Base-by-base conservation (phyloP, 1,284 basidiomycete genomes). In the Tilletia caries region DNA sequence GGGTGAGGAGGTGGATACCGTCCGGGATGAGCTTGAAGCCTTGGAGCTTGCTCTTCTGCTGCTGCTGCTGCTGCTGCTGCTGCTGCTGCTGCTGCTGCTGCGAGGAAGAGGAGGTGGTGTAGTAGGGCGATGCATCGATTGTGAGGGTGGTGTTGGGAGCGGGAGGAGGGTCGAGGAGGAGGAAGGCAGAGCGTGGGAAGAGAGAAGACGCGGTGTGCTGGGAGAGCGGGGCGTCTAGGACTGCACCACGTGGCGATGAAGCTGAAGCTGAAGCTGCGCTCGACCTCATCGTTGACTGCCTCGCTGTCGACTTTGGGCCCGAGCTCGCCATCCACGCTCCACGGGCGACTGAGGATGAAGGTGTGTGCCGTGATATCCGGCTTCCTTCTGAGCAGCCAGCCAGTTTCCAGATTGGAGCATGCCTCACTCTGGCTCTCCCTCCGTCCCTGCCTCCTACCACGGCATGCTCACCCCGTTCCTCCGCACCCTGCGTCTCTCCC, bases 1-100 rank as follows among this genome's bases (percentile, higher is more conserved):
- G 1, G 12, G 52, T 54, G 13, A 27, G 25, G 25, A 54, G 1
- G 13, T 54, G 52, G 25, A 54, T 25, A 23, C 52, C 52, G 10
- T 54, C 52, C 13, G 52, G 52, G 52, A 54, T 54, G 23, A 54
- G 52, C 25, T 54, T 54, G 52, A 54, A 54, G 52, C 52, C 52
- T 54, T 54, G 25, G 1, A 54, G 23, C 2, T 41, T 41, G 37
- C n/a, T 50, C 46, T 10, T 44, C 43, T 44, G 43, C 20, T 10
- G 43, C 20, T 20, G 43, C 20, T 50, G 46, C 18, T 50, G 18
- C 4, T 50, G 18, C 46, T 20, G 46, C 18, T 50, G 46, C 46
- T 50, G 18, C 46, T 50, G 18, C 46, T 20, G 18, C n/a, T n/a
- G n/a, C n/a, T n/a, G n/a, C n/a, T 41, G 37, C 15, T 41, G 8